A percentile compares a stretch with the other conserved stretches of the same genome.
Conservation (phyloP, 257 asterid species). For the Fraxinus anomala region DNA sequence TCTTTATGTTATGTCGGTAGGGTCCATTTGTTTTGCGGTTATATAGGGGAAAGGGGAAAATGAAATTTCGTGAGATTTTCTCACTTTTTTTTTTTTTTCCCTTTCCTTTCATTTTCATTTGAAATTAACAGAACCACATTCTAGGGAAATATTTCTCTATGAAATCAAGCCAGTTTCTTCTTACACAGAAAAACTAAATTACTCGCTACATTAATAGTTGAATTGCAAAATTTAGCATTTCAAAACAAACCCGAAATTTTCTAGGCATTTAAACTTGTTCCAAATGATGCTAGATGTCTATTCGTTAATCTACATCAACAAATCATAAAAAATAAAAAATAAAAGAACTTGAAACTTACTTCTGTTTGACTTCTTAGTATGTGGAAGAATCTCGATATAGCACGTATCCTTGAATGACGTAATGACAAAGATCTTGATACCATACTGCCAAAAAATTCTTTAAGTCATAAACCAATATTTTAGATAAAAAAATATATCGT, state of each 20-base stretch:
- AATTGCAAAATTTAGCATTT: not conserved
- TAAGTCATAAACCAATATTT: not conserved
- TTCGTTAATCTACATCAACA: not conserved
- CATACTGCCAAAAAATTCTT: slow-evolving; percentile 53
- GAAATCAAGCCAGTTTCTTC: not conserved
- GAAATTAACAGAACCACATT: not conserved
- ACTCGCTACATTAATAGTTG: not conserved
- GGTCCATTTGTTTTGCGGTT: not conserved
- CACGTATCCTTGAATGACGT: slow-evolving; percentile 95
- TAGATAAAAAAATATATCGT: not conserved
- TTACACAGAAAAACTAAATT: not conserved
- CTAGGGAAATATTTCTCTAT: too few species aligned
- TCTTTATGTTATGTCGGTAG: not conserved
- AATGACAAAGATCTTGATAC: slow-evolving; percentile 73
- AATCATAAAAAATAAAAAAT: not conserved
- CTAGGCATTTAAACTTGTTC: not conserved
- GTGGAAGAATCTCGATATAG: slow-evolving; percentile 90
- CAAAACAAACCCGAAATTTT: not conserved
- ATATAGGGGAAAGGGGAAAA: not conserved
- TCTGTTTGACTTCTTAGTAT: slow-evolving; percentile 66
- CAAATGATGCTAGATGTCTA: not conserved
- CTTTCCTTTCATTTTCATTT: not conserved
- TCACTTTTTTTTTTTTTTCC: too few species aligned
- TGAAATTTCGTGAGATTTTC: not conserved
- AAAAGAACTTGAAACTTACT: slow-evolving; percentile 44